Evolutionary conservation across 1,284 basidiomycete genomes (phyloP), one percentile per base, ranked within the genome.

Genomic region (Cystodermella granulosa): DNA sequence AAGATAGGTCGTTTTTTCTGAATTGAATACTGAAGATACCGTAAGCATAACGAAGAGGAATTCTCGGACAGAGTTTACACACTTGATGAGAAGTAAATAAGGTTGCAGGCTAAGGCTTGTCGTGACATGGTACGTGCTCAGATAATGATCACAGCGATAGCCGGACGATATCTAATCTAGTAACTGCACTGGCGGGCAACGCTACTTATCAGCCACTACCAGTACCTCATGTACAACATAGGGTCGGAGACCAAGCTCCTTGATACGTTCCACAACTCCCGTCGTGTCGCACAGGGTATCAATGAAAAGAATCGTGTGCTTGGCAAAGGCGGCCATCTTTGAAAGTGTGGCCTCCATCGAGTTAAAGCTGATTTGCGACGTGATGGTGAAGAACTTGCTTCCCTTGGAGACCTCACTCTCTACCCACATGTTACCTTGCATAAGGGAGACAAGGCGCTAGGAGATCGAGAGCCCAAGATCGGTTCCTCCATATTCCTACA

Each of bases 361-460:
- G 47, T 82, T 81, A 44, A 82, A 79, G 54, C 83, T 87, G 55
- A 91, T 87, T 69, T 87, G 84, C 23, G 85, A 88, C 2, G 82
- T 83, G 69, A 94, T 91, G 20, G 91, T 94, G 74, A 98, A 98
- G 80, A 98, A 99, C 66, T 89, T 87, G 65, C 87, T 91, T 14
- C 96, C 96, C 58, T 90, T 87, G 42, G 88, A 82, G 53, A 91
- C 83, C 62, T 96, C 91, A 50, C 84, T 88, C 65, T 96, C 90
- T 39, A 99, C 96, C 96, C 96, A 98, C 74, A 99, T 90, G 60
- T 96, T 92, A 48, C 96, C 96, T 58, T 90, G 84, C 96, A 99
- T 99, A 55, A 98, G 84, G 53, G 87, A 90, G 40, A 98, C 95
- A 17, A 99, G 83, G 1, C 95, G 86, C 60, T 98, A 92, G 24